Evolutionary conservation across 352 stramenopile genomes (phyloP).

Genomic region (Pythium dissimile): DNA sequence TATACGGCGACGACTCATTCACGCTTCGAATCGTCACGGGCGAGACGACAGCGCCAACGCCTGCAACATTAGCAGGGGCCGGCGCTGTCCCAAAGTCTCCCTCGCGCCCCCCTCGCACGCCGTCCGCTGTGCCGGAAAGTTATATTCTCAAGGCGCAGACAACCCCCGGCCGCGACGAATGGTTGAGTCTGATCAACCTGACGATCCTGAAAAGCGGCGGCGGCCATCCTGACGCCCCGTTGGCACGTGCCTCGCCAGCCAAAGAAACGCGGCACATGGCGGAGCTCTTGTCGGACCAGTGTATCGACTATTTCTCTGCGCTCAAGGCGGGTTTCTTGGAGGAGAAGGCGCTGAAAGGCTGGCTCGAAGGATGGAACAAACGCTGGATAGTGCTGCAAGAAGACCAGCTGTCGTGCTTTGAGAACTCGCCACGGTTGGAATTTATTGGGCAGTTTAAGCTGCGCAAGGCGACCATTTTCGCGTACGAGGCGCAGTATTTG

Average conservation of each 20-base stretch:
- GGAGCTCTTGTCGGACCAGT: conserved; percentile 51
- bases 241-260: neutral
- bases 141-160: conserved; percentile 66
- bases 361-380: conserved; percentile 82
- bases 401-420: conserved; percentile 69
- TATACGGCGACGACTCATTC: conserved; percentile 80
- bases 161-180: conserved; percentile 63
- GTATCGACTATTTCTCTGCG: conserved; percentile 78
- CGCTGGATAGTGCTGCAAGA: conserved; percentile 83
- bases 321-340: conserved; percentile 72
- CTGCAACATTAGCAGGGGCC: conserved; percentile 11
- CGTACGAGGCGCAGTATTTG: conserved; percentile 69
- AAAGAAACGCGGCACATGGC: conserved; percentile 29
- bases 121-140: conserved; percentile 20
- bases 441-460: conserved; percentile 74
- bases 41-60: conserved; percentile 24
- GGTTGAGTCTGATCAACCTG: conserved; percentile 61
- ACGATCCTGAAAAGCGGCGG: conserved; percentile 29
- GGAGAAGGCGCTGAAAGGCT: conserved; percentile 68
- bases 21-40: conserved; percentile 67
- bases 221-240: conserved; percentile 12
- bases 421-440: conserved; percentile 73
- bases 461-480: conserved; percentile 59
- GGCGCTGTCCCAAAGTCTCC: conserved; percentile 20
- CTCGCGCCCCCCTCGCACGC: conserved; percentile 20